Base-by-base conservation (phyloP, 1,284 basidiomycete species). In the Puccinia coronata region DNA sequence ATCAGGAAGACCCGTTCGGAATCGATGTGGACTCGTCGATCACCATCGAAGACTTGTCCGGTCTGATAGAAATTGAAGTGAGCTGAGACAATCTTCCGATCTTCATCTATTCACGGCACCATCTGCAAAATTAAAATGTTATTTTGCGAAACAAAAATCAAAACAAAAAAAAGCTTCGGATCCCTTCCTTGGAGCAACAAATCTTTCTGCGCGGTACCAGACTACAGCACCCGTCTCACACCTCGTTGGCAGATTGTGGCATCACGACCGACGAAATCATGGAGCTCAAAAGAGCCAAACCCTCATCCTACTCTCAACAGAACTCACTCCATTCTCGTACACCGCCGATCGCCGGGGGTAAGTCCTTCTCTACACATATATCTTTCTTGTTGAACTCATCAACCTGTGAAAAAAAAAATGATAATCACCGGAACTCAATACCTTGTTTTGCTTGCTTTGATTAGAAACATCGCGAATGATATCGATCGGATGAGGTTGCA, bases 401-500 rank as follows among this genome's bases (percentile, higher is more conserved):
- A n/a, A n/a, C n/a, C n/a, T n/a, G n/a, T n/a, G n/a, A n/a, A n/a
- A n/a, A n/a, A n/a, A n/a, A n/a, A n/a, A n/a, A n/a, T n/a, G n/a
- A n/a, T n/a, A n/a, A n/a, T n/a, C n/a, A n/a, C n/a, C n/a, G n/a
- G n/a, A n/a, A n/a, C n/a, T n/a, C n/a, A n/a, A n/a, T n/a, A n/a
- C n/a, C n/a, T n/a, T n/a, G n/a, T n/a, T n/a, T n/a, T n/a, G n/a
- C n/a, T n/a, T n/a, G n/a, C n/a, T n/a, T n/a, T n/a, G n/a, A n/a
- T n/a, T 31, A 80, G 78, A 63, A 72, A 80, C 51, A 80, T 80
- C 71, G 78, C 78, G 9, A 80, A 92, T 81, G 94, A 96, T 83
- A 88, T 92, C 36, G 96, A 98, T 86, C 92, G 92, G 88, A 93
- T 96, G 91, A 90, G 96, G 14, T 87, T 95, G 34, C 95, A 96